Evolutionary conservation across 192 early-diverging fungal genomes (phyloP), one percentile per base, ranked within the genome.

Genomic region (Mortierella alpina): DNA sequence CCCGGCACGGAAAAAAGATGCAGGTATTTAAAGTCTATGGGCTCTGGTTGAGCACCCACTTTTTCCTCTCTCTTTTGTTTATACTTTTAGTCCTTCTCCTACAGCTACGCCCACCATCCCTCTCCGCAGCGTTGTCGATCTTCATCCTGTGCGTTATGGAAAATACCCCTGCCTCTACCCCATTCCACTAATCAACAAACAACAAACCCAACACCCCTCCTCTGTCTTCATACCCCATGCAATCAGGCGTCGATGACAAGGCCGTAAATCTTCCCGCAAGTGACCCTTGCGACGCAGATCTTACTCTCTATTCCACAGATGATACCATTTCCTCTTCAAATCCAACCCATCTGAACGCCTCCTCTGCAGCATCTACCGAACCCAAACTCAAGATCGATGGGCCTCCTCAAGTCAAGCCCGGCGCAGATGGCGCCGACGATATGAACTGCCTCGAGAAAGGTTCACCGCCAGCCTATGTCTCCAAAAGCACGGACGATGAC

Each of bases 201-300:
- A 45, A 40, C 52, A 51, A 23, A 40, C 41, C 45, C 5, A 41
- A 53, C 53, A 20, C 18, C 14, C 49, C 55, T 13, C 54, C 20
- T 22, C 14, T n/a, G 7, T 11, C 41, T 48, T 15, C 12, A 51
- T 15, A 59, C 22, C 53, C 52, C 55, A 75, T 75, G 73, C 73
- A 75, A 56, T 59, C 73, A 75, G 65, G 46, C 62, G 73, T 59
- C 42, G 20, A 66, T 73, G 58, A 60, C 22, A 67, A 68, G 14
- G 73, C 65, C 73, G 73, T 75, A 75, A 75, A 68, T 75, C 73
- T 75, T 75, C 68, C 73, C 73, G 66, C 73, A 75, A 68, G 58
- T 40, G 23, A 61, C 52, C 58, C 59, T 75, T 75, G 73, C 66
- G 73, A 75, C 65, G 73, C 66, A 75, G 73, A 75, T 75, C 73